These are phyloP conservation scores for Clathrospora elynae DNA, from an alignment of 2,329 filamentous ascomycete genomes.

Conservation along the genomic window DNA sequence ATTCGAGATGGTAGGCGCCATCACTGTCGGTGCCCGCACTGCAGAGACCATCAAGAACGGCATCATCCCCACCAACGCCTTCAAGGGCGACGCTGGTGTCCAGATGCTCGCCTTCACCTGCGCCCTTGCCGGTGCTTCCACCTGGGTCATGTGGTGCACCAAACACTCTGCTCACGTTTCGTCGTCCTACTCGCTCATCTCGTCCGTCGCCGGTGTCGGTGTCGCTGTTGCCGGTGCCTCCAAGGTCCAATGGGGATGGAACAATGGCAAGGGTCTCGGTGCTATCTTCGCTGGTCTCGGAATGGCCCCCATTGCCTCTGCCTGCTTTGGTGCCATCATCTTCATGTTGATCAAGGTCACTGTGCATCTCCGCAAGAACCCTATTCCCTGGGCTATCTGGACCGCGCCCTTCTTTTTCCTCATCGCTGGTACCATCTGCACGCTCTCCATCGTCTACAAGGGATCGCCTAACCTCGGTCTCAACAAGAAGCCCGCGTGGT, in stretches of 20 bases:
- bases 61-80: slow-evolving; percentile 54
- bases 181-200: slow-evolving; percentile 61
- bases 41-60: slow-evolving; percentile 81
- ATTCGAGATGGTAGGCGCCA: slow-evolving; percentile 56
- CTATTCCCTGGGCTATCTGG: slow-evolving; percentile 73
- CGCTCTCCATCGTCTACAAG: slow-evolving; percentile 80
- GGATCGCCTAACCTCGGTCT: slow-evolving; percentile 71
- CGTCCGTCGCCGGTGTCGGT: slow-evolving; percentile 54
- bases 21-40: slow-evolving; percentile 56
- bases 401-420: slow-evolving; percentile 78
- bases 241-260: slow-evolving; percentile 64
- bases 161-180: slow-evolving; percentile 70
- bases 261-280: slow-evolving; percentile 68
- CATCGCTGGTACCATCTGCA: slow-evolving; percentile 74
- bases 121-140: slow-evolving; percentile 65
- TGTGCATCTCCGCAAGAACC: slow-evolving; percentile 74
- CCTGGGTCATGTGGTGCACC: slow-evolving; percentile 83
- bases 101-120: slow-evolving; percentile 63
- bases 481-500: slow-evolving; percentile 69
- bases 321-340: slow-evolving; percentile 67
- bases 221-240: slow-evolving; percentile 60
- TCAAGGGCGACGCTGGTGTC: slow-evolving; percentile 54
- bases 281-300: slow-evolving; percentile 67
- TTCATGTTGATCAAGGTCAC: slow-evolving; percentile 73
- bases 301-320: slow-evolving; percentile 73